Percentiles rank a stretch among this genome's conserved stretches.
These are phyloP conservation scores for Xylaria arbuscula DNA, from an alignment of 2,329 filamentous ascomycete genomes.

Conservation along the genomic window DNA sequence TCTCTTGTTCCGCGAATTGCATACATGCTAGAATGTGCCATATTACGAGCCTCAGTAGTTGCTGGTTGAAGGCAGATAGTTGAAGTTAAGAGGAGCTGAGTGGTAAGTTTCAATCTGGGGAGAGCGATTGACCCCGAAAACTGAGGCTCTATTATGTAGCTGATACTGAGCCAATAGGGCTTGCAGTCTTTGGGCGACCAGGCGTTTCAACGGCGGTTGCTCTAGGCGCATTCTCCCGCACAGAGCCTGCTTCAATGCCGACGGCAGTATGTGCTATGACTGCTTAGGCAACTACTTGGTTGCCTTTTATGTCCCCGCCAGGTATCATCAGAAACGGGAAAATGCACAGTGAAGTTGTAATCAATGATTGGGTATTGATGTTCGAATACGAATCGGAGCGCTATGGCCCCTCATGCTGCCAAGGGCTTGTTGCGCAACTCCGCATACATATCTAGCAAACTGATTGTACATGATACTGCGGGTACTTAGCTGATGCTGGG, in stretches of 20 bases:
- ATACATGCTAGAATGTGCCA: too few relatives aligned
- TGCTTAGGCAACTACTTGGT: neutral
- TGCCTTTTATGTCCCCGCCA: neutral
- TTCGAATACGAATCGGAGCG: neutral
- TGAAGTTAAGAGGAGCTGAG: neutral
- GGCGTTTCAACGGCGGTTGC: neutral
- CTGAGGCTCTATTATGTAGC: neutral
- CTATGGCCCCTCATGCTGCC: neutral
- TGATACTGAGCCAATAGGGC: neutral
- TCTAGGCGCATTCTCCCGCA: neutral
- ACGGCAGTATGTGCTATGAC: neutral
- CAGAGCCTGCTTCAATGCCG: neutral
- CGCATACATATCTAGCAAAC: neutral
- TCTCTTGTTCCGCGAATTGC: too few relatives aligned
- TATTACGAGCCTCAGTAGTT: too few relatives aligned
- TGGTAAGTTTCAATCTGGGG: neutral
- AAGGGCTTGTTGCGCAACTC: neutral
- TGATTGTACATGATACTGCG: too few relatives aligned
- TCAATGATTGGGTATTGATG: neutral
- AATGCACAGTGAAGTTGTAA: neutral
- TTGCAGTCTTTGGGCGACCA: neutral
- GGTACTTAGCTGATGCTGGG: neutral
- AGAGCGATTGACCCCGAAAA: constrained; percentile 11
- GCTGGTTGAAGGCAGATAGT: too few relatives aligned
- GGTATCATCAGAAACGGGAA: neutral